These are phyloP conservation scores for Pichia sp. DNA, from an alignment of 1,139 yeast species.

Conservation along the genomic window DNA sequence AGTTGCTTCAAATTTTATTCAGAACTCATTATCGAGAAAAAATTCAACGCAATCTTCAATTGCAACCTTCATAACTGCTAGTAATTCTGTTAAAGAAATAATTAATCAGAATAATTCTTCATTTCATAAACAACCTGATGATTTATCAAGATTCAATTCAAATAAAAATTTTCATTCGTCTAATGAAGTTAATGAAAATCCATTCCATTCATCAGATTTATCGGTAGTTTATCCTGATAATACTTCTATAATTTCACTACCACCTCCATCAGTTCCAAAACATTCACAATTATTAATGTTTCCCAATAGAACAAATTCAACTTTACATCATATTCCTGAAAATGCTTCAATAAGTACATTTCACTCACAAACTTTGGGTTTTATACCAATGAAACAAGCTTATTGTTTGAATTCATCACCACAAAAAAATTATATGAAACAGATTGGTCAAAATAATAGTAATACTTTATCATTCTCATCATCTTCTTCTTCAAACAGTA, in stretches of 20 bases:
- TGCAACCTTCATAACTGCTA: slow-evolving; percentile 22
- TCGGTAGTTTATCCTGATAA: slow-evolving; percentile 3
- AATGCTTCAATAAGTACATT: slow-evolving; percentile 16
- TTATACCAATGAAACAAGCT: slow-evolving; percentile 8
- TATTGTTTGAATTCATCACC: slow-evolving; percentile 1
- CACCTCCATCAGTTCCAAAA: slow-evolving; percentile 16
- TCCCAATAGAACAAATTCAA: slow-evolving; percentile 13
- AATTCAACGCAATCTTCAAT: slow-evolving; percentile 27
- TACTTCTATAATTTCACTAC: neutral
- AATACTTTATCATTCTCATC: neutral
- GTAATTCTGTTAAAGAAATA: slow-evolving; percentile 7
- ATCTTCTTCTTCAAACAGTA: slow-evolving; percentile 2
- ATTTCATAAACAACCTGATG: neutral
- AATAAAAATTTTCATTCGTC: neutral
- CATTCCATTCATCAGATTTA: slow-evolving; percentile 7
- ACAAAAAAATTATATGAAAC: slow-evolving; percentile 12
- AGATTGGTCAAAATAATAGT: neutral
- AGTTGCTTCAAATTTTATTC: slow-evolving; percentile 22
- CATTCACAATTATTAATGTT: slow-evolving; percentile 8
- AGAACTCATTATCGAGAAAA: slow-evolving; percentile 23
- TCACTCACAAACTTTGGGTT: slow-evolving; percentile 13
- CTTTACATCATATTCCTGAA: slow-evolving; percentile 21
- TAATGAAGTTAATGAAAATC: slow-evolving; percentile 5
- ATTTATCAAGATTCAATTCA: neutral
- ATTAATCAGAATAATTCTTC: neutral